Conservation (phyloP, 2,329 filamentous ascomycete genomes). For the Pleoardoris graminearum region DNA sequence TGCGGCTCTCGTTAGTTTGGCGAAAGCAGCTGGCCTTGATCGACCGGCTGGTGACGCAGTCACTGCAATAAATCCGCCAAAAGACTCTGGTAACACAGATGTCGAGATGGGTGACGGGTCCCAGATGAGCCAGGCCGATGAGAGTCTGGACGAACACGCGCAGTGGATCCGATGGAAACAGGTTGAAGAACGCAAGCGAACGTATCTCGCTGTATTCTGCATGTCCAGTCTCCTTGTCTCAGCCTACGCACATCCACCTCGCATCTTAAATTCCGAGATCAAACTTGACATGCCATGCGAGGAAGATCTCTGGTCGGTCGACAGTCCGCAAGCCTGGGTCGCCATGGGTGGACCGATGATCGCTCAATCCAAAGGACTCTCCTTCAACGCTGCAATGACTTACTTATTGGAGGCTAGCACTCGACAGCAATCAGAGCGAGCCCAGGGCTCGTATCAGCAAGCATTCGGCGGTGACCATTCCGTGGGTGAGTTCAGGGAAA, state of each 20-base stretch:
- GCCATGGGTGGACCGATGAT: constrained; percentile 72
- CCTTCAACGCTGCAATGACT: constrained; percentile 81
- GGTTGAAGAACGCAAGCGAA: constrained; percentile 88
- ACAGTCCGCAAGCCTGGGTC: constrained; percentile 80
- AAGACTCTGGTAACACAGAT: constrained; percentile 55
- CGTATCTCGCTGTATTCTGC: constrained; percentile 87
- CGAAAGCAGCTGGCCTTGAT: constrained; percentile 81
- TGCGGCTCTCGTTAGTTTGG: constrained; percentile 85
- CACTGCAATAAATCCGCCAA: constrained; percentile 24
- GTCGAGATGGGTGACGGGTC: constrained; percentile 59
- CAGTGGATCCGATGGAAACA: constrained; percentile 91
- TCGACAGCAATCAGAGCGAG: constrained; percentile 53
- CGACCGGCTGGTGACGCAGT: constrained; percentile 47
- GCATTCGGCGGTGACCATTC: constrained; percentile 54
- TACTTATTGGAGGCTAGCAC: constrained; percentile 79
- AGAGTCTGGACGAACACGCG: constrained; percentile 59
- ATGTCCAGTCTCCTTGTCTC: constrained; percentile 89
- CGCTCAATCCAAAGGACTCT: constrained; percentile 70
- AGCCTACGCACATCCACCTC: constrained; percentile 89
- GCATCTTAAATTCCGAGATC: constrained; percentile 92
- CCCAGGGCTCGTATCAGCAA: constrained; percentile 47
- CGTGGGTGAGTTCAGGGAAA: constrained; percentile 57
- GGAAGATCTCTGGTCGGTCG: constrained; percentile 85
- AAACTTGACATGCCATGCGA: constrained; percentile 87
- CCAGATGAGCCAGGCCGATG: constrained; percentile 50